Evolutionary conservation across 805 yeast species (phyloP).

Genomic region (Saturnispora silvae): DNA sequence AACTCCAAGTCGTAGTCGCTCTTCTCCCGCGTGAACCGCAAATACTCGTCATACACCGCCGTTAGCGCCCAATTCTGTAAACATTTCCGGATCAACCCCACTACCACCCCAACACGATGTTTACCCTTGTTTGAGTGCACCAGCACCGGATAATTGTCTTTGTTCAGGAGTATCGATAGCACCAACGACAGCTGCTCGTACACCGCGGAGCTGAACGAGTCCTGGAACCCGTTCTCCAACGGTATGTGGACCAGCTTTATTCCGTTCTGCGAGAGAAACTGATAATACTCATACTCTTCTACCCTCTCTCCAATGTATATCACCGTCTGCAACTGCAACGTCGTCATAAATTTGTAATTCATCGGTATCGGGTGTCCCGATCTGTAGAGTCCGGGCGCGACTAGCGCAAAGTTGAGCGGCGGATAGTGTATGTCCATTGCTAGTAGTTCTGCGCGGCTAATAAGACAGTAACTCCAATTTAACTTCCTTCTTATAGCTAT

Average conservation of each 20-base stretch:
- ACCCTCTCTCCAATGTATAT: conserved; percentile 74
- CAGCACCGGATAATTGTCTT: conserved; percentile 73
- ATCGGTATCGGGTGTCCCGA: conserved; percentile 90
- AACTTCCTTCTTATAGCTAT: too few relatives aligned
- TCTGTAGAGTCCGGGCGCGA: conserved; percentile 78
- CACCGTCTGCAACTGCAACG: conserved; percentile 63
- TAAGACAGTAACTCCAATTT: too few relatives aligned
- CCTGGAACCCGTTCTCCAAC: conserved; percentile 14
- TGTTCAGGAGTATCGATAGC: conserved; percentile 44
- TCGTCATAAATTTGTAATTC: conserved; percentile 69
- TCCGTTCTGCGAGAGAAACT: conserved; percentile 43
- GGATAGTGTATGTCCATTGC: conserved; percentile 45
- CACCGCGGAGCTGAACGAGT: conserved; percentile 34
- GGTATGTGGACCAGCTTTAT: conserved; percentile 50
- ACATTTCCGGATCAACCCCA: conserved; percentile 79
- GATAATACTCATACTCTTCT: conserved; percentile 51
- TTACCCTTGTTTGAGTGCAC: conserved; percentile 96
- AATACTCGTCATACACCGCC: conserved; percentile 89
- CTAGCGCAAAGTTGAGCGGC: conserved; percentile 82
- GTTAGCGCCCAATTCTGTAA: conserved; percentile 90
- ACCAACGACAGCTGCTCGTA: conserved; percentile 35
- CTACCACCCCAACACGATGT: conserved; percentile 86
- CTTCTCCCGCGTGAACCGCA: conserved; percentile 85
- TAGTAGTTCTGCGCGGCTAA: not conserved
- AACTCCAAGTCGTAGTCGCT: conserved; percentile 87